These are phyloP conservation scores for Physaria fendleri DNA, from an alignment of 345 rosid genomes.

Conservation along the genomic window DNA sequence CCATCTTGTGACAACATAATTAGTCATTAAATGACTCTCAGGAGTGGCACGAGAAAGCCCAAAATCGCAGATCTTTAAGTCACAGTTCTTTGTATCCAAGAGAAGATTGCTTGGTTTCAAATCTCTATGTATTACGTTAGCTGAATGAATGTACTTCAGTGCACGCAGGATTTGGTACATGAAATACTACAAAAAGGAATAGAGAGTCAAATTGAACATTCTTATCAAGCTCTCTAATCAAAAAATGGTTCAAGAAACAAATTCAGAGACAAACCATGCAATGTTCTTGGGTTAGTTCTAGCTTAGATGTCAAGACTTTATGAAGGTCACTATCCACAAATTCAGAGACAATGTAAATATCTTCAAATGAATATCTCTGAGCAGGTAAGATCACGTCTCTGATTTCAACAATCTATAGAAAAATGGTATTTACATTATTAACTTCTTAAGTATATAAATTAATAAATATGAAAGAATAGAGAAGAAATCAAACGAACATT, in stretches of 20 bases:
- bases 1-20: constrained; percentile 92
- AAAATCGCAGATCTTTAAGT: constrained; percentile 87
- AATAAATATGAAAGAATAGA: neutral
- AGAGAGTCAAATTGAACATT: neutral
- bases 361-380: constrained; percentile 55
- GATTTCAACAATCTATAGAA: constrained; percentile 72
- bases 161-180: constrained; percentile 93
- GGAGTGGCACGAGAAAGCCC: constrained; percentile 85
- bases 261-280: constrained; percentile 47
- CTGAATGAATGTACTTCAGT: constrained; percentile 85
- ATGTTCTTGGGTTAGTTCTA: constrained; percentile 57
- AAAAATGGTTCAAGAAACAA: neutral
- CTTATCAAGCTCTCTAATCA: constrained; percentile 1
- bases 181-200: constrained; percentile 53
- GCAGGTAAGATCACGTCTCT: constrained; percentile 86
- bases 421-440: constrained; percentile 5
- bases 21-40: constrained; percentile 82
- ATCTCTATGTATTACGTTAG: constrained; percentile 93
- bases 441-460: neutral
- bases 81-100: constrained; percentile 61
- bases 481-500: constrained; percentile 53
- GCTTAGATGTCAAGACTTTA: constrained; percentile 55
- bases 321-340: constrained; percentile 70
- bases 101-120: constrained; percentile 90
- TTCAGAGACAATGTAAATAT: constrained; percentile 87